Percentiles rank a stretch among this genome's conserved stretches.
Evolutionary conservation across 2,329 filamentous ascomycete genomes (phyloP).

Genomic region (Penicillium freii): DNA sequence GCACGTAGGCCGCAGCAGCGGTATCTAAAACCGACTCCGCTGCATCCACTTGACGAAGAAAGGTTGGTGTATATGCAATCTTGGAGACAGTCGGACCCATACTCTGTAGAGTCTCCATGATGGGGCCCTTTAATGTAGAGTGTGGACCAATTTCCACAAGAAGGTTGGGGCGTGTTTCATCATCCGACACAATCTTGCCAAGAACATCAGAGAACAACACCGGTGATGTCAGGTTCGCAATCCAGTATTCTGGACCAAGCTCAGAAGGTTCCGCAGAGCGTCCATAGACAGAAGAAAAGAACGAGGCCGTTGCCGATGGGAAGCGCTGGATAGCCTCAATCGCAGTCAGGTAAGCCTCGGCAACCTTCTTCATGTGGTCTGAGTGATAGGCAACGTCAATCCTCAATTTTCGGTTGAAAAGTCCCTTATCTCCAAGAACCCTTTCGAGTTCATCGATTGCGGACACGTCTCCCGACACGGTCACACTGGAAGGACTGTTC

Average conservation of each 20-base stretch:
- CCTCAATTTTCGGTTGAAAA: constrained; percentile 29
- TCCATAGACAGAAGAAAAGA: constrained; percentile 22
- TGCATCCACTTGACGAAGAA: constrained; percentile 25
- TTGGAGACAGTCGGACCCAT: constrained; percentile 14
- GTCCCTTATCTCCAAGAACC: constrained; percentile 13
- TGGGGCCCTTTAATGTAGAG: constrained; percentile 35
- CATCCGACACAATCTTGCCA: constrained; percentile 18
- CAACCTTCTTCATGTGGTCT: constrained; percentile 24
- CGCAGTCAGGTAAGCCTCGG: constrained; percentile 16
- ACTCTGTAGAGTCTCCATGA: constrained; percentile 27
- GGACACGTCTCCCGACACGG: constrained; percentile 20
- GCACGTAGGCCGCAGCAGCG: constrained; percentile 20
- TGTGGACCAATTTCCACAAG: constrained; percentile 40
- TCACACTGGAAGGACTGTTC: constrained; percentile 25
- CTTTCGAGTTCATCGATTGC: constrained; percentile 20
- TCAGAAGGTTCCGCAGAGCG: constrained; percentile 15
- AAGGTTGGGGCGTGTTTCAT: constrained; percentile 16
- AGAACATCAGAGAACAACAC: constrained; percentile 25
- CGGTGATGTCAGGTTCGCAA: constrained; percentile 24
- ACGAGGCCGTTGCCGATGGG: constrained; percentile 13
- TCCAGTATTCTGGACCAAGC: constrained; percentile 29
- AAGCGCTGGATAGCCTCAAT: constrained; percentile 20
- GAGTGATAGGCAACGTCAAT: constrained; percentile 33
- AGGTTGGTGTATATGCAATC: constrained; percentile 22
- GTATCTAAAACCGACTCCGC: constrained; percentile 24